These are phyloP conservation scores for Medicago arabica DNA, from an alignment of 306 rosid species.

Conservation along the genomic window DNA sequence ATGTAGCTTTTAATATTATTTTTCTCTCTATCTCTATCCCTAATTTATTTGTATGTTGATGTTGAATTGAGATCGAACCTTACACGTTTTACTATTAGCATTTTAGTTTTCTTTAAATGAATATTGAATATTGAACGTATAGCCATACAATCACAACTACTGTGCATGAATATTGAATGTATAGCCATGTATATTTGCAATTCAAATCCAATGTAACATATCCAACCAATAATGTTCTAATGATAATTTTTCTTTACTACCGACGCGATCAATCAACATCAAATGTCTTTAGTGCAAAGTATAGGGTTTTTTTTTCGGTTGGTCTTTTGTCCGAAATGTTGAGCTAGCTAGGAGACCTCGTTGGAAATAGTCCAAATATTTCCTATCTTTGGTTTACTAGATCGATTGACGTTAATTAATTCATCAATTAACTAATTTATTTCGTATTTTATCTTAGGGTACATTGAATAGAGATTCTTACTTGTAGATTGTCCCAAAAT, in stretches of 20 bases:
- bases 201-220: constrained; percentile 6
- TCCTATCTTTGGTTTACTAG: constrained; percentile 15
- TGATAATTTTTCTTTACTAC: constrained; percentile 24
- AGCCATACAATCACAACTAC: no score
- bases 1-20: no score
- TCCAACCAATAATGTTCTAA: constrained; percentile 25
- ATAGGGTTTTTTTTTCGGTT: not conserved
- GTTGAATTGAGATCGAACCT: no score
- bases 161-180: no score
- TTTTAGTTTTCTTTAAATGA: no score
- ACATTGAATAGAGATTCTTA: constrained; percentile 32
- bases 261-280: constrained; percentile 25
- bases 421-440: constrained; percentile 2
- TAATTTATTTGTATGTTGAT: no score
- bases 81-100: no score
- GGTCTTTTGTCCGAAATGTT: constrained; percentile 36
- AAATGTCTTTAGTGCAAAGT: constrained; percentile 3
- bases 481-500: constrained; percentile 39
- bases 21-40: no score
- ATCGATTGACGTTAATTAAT: constrained; percentile 3
- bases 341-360: constrained; percentile 33
- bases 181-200: no score
- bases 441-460: not conserved
- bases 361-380: constrained; percentile 34
- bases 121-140: no score